Percentiles rank a stretch among this genome's conserved stretches.
Conservation (phyloP, 2,329 filamentous ascomycete genomes). For the Neurospora crassa region DNA sequence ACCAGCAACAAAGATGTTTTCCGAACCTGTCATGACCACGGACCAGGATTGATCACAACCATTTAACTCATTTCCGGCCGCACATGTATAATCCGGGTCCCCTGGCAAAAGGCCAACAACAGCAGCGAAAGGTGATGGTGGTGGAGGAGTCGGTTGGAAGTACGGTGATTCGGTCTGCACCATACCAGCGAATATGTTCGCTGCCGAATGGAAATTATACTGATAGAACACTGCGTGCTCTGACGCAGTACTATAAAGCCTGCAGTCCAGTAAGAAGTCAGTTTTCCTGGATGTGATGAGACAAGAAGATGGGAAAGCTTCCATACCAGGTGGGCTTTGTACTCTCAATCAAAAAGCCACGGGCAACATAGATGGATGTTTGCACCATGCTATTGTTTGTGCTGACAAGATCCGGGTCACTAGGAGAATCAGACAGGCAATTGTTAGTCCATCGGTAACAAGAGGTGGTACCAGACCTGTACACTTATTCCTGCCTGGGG, state of each 20-base stretch:
- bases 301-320: background rate
- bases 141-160: slow-evolving; percentile 18
- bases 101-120: slow-evolving; percentile 3
- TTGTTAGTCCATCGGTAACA: background rate
- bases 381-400: slow-evolving; percentile 11
- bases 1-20: slow-evolving; percentile 4
- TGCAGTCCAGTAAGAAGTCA: no score
- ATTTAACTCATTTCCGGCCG: background rate
- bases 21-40: slow-evolving; percentile 6
- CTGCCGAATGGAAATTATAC: slow-evolving; percentile 36
- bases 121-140: slow-evolving; percentile 15
- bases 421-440: background rate
- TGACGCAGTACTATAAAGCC: slow-evolving; percentile 30
- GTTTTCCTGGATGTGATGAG: background rate
- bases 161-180: slow-evolving; percentile 29
- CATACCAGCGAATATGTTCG: slow-evolving; percentile 36
- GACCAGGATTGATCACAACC: slow-evolving; percentile 9
- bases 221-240: slow-evolving; percentile 41
- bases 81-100: slow-evolving; percentile 7
- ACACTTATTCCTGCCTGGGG: no score
- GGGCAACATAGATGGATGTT: slow-evolving; percentile 24
- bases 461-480: no score
- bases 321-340: slow-evolving; percentile 17
- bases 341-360: slow-evolving; percentile 22
- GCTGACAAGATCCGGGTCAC: slow-evolving; percentile 37